Percentiles rank a stretch among this genome's conserved stretches.
Conservation (phyloP, 768 basidiomycete species). For the Crepidotus variabilis region DNA sequence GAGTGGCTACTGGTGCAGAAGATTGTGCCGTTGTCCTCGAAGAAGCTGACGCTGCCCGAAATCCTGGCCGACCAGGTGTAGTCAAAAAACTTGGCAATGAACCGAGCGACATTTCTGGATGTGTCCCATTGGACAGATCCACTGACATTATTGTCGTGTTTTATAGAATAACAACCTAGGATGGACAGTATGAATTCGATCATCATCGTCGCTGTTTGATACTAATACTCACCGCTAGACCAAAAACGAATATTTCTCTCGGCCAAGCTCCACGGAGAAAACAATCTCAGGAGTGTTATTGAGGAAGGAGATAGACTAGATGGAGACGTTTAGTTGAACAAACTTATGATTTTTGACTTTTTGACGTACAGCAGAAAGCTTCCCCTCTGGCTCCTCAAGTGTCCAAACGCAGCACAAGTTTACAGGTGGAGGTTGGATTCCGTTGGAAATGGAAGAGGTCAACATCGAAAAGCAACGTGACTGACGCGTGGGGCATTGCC, state of each 20-base stretch:
- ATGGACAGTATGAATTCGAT: not conserved
- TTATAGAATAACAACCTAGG: not conserved
- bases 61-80: constrained; percentile 38
- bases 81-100: constrained; percentile 49
- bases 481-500: constrained; percentile 3
- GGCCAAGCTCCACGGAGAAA: too few relatives aligned
- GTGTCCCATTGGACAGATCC: constrained; percentile 33
- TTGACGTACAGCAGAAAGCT: too few relatives aligned
- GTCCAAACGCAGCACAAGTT: constrained; percentile 8
- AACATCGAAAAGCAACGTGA: constrained; percentile 4
- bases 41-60: constrained; percentile 46
- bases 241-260: too few relatives aligned
- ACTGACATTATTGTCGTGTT: not conserved
- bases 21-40: constrained; percentile 50
- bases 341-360: too few relatives aligned
- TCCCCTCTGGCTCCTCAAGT: not conserved
- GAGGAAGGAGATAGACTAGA: too few relatives aligned
- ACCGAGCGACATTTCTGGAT: constrained; percentile 60
- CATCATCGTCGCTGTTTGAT: not conserved
- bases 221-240: constrained; percentile 28
- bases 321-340: too few relatives aligned
- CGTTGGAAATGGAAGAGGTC: constrained; percentile 1
- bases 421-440: not conserved
- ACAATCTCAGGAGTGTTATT: too few relatives aligned
- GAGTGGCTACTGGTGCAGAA: constrained; percentile 46